These are phyloP conservation scores for Dioscorea cayenensis DNA, from an alignment of 116 monocot genomes.

Conservation along the genomic window DNA sequence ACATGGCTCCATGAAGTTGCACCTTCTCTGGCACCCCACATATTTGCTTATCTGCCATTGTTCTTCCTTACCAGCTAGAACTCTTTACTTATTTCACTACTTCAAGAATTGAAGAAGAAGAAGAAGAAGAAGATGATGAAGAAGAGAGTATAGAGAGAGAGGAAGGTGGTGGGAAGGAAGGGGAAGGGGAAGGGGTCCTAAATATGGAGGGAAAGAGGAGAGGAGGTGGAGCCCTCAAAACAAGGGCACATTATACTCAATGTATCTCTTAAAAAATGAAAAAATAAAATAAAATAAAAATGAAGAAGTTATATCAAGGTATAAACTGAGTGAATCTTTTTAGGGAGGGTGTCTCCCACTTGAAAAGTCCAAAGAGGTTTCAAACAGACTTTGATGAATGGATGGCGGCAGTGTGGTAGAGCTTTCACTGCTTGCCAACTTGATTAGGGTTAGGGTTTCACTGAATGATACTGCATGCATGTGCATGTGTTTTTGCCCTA, in stretches of 20 bases:
- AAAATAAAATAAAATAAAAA: background rate
- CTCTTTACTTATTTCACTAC: background rate
- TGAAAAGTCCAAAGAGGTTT: no score
- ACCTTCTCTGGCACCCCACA: conserved; percentile 87
- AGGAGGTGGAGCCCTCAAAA: background rate
- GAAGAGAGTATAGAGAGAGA: background rate
- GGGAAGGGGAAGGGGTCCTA: background rate
- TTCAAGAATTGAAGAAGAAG: background rate
- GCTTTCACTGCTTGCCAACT: no score
- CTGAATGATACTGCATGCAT: no score
- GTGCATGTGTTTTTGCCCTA: no score
- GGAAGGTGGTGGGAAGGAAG: background rate
- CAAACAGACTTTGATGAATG: no score
- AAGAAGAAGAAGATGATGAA: background rate
- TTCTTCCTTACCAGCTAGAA: background rate
- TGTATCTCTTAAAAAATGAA: no score
- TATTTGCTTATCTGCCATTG: conserved; percentile 61
- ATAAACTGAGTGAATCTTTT: conserved; percentile 15
- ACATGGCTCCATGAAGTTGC: conserved; percentile 90
- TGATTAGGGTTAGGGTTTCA: no score
- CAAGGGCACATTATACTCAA: no score
- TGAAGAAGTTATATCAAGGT: conserved; percentile 9
- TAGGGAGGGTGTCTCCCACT: conserved; percentile 31
- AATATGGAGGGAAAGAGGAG: background rate
- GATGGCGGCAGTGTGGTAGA: no score